Evolutionary conservation across 2,329 filamentous ascomycete genomes (phyloP).

Genomic region (Apiospora koreana): DNA sequence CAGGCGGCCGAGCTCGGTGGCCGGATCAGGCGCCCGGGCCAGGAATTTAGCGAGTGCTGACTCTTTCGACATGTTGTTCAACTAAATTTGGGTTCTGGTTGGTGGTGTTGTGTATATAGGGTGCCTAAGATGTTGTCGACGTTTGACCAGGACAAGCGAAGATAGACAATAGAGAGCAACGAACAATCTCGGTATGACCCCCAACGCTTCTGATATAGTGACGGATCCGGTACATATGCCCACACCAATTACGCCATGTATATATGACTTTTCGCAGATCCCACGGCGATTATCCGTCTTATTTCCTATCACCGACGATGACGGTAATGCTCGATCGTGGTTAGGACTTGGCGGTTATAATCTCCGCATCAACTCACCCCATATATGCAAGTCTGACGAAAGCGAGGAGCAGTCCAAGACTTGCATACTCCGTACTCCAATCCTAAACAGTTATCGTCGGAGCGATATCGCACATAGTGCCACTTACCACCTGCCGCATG

Average conservation of each 20-base stretch:
- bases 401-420: neutral
- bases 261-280: neutral
- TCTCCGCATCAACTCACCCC: neutral
- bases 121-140: neutral
- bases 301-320: neutral
- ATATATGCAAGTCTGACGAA: neutral
- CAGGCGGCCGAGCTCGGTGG: conserved; percentile 53
- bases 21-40: conserved; percentile 28
- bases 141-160: neutral
- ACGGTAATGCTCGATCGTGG: neutral
- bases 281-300: neutral
- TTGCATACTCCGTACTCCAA: neutral
- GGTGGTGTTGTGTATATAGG: neutral
- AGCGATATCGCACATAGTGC: no score
- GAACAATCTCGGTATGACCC: no score
- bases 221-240: neutral
- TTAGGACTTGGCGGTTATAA: neutral
- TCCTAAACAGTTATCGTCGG: neutral
- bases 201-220: neutral
- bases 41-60: conserved; percentile 19
- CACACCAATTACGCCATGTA: neutral
- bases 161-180: neutral
- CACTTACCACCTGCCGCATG: no score
- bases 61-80: neutral
- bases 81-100: neutral